Conservation (phyloP, 2,329 filamentous ascomycete species). For the Westerdykella aurantiaca region DNA sequence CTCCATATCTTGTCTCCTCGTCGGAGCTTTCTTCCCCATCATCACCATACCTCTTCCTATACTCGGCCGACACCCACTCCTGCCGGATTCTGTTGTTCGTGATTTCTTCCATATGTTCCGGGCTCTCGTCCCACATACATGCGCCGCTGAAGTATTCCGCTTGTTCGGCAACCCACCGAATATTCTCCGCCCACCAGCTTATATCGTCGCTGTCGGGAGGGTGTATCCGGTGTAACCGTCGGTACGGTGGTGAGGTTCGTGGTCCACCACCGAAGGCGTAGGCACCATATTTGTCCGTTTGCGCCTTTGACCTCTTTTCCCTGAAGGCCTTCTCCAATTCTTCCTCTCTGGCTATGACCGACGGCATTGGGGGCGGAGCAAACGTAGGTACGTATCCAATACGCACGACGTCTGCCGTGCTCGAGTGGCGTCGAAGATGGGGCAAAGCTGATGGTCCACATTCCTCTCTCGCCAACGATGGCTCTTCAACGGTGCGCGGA, state of each 20-base stretch:
- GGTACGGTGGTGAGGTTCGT: constrained; percentile 13
- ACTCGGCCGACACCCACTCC: constrained; percentile 19
- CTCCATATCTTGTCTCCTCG: background rate
- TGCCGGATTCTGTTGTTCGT: constrained; percentile 9
- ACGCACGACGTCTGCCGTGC: background rate
- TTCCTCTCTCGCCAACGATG: background rate
- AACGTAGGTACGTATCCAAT: background rate
- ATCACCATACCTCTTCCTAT: constrained; percentile 1
- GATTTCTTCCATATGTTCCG: constrained; percentile 20
- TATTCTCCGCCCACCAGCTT: constrained; percentile 22
- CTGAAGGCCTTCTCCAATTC: background rate
- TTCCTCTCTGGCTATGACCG: background rate
- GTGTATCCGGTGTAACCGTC: constrained; percentile 10
- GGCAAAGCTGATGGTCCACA: too few species aligned
- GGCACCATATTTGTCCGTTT: background rate
- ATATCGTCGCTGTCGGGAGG: constrained; percentile 11
- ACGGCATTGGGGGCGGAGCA: background rate
- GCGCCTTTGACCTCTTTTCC: background rate
- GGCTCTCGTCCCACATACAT: constrained; percentile 19
- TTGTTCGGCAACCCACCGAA: constrained; percentile 20
- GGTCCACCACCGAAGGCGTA: constrained; percentile 17
- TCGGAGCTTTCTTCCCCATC: background rate
- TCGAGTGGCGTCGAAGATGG: background rate
- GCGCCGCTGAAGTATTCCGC: constrained; percentile 2
- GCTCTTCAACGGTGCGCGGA: background rate